Conservation (phyloP, 371 early-diverging fungal genomes). For the Mortierella sp. region DNA sequence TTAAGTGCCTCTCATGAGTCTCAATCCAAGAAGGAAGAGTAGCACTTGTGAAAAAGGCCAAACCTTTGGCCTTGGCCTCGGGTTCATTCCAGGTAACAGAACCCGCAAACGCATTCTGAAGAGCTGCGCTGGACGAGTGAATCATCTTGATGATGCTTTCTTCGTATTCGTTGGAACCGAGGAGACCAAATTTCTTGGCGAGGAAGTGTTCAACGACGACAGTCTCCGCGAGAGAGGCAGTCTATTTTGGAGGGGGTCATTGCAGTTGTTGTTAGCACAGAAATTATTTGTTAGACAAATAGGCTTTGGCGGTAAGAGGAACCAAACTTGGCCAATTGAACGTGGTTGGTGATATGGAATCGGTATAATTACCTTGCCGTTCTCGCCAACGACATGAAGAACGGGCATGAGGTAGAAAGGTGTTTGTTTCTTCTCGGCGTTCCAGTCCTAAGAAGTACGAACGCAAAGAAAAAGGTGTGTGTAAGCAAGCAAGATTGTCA, state of each 20-base stretch:
- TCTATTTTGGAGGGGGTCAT: background rate
- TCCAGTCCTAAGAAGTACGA: slow-evolving; percentile 30
- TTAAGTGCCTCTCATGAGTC: slow-evolving; percentile 37
- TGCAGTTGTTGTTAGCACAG: too few relatives aligned
- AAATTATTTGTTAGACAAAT: background rate
- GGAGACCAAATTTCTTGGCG: slow-evolving; percentile 40
- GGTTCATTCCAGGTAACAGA: slow-evolving; percentile 29
- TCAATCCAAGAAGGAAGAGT: slow-evolving; percentile 19
- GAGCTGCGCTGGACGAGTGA: slow-evolving; percentile 10
- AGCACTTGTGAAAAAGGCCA: slow-evolving; percentile 6
- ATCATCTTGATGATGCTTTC: slow-evolving; percentile 31
- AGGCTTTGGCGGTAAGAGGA: background rate
- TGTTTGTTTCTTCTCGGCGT: slow-evolving; percentile 20
- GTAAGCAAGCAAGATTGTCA: background rate
- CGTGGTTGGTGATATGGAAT: background rate
- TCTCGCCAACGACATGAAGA: slow-evolving; percentile 24
- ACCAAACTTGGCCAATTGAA: background rate
- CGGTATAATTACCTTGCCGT: slow-evolving; percentile 30
- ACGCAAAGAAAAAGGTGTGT: background rate
- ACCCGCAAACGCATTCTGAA: slow-evolving; percentile 16
- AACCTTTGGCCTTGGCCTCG: slow-evolving; percentile 13
- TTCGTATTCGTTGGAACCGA: slow-evolving; percentile 50
- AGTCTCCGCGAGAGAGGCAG: slow-evolving; percentile 25
- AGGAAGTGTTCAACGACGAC: slow-evolving; percentile 36
- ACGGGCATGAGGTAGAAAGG: slow-evolving; percentile 39